Evolutionary conservation across 2,329 filamentous ascomycete genomes (phyloP).

Genomic region (Cladosporium sp.): DNA sequence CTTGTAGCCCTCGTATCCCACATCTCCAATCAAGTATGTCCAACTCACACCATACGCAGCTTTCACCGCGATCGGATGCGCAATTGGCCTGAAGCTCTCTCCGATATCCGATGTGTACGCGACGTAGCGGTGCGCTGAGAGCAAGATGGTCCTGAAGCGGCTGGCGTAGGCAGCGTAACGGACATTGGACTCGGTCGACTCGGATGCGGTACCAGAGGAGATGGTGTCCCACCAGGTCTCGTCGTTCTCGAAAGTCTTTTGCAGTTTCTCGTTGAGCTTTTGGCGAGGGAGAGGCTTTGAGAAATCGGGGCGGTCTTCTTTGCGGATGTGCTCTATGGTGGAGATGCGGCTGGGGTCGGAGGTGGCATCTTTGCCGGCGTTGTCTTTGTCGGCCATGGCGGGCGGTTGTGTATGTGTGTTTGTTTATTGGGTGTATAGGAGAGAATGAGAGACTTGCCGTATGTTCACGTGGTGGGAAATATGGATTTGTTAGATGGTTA

Average conservation of each 20-base stretch:
- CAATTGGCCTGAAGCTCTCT: constrained; percentile 91
- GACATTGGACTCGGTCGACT: constrained; percentile 81
- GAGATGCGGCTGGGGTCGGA: constrained; percentile 29
- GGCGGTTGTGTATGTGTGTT: not conserved
- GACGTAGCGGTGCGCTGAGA: constrained; percentile 91
- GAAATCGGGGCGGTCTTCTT: constrained; percentile 51
- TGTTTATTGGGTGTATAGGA: not conserved
- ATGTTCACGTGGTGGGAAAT: not conserved
- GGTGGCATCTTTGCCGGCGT: constrained; percentile 22
- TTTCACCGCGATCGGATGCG: constrained; percentile 79
- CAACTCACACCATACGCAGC: constrained; percentile 88
- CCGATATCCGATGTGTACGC: constrained; percentile 95
- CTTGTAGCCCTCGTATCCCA: constrained; percentile 91
- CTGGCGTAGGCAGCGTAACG: constrained; percentile 93
- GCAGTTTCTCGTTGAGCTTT: constrained; percentile 57
- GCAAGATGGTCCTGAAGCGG: constrained; percentile 66
- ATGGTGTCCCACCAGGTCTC: constrained; percentile 64
- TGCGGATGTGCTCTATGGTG: constrained; percentile 46
- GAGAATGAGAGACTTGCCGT: not conserved
- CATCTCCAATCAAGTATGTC: constrained; percentile 89
- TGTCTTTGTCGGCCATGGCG: constrained; percentile 42
- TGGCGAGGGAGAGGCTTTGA: constrained; percentile 51
- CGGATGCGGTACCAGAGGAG: constrained; percentile 67
- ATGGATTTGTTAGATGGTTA: not conserved
- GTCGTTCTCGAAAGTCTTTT: constrained; percentile 61